phyloP scores from a whole-genome alignment of 768 basidiomycete species.

The Amylocystis lapponica region DNA sequence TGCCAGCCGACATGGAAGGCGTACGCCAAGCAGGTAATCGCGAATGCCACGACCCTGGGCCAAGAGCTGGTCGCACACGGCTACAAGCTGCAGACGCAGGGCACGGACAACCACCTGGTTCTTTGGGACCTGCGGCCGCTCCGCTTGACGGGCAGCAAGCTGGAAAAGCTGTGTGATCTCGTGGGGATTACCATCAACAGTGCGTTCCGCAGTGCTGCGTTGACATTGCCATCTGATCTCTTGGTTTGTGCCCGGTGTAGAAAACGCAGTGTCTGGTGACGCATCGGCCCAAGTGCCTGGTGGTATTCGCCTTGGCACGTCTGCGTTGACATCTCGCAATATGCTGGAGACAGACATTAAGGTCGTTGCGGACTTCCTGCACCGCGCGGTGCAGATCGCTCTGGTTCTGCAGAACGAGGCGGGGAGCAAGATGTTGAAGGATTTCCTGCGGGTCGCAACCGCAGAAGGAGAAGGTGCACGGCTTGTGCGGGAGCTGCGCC shows the following conservation, averaged over 20 bases:
- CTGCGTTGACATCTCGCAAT: constrained; percentile 90
- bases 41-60: constrained; percentile 79
- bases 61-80: constrained; percentile 65
- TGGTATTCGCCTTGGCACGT: constrained; percentile 93
- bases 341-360: constrained; percentile 88
- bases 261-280: constrained; percentile 97
- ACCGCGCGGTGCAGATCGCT: constrained; percentile 91
- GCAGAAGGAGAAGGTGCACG: constrained; percentile 60
- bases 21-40: constrained; percentile 93
- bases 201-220: constrained; percentile 32
- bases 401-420: constrained; percentile 91
- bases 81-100: constrained; percentile 95
- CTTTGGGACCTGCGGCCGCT: constrained; percentile 97
- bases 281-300: constrained; percentile 93
- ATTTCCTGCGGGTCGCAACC: constrained; percentile 84
- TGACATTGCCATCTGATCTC: not conserved
- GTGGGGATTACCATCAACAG: constrained; percentile 97
- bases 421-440: constrained; percentile 90
- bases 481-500: constrained; percentile 65
- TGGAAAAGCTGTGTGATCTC: constrained; percentile 97
- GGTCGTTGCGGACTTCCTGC: constrained; percentile 83
- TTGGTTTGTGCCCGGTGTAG: constrained; percentile 28
- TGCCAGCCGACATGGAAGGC: constrained; percentile 82
- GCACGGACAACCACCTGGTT: constrained; percentile 96
- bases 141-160: constrained; percentile 94